Evolutionary conservation across 116 monocot species (phyloP).

Genomic region (Trichopus zeylanicus): DNA sequence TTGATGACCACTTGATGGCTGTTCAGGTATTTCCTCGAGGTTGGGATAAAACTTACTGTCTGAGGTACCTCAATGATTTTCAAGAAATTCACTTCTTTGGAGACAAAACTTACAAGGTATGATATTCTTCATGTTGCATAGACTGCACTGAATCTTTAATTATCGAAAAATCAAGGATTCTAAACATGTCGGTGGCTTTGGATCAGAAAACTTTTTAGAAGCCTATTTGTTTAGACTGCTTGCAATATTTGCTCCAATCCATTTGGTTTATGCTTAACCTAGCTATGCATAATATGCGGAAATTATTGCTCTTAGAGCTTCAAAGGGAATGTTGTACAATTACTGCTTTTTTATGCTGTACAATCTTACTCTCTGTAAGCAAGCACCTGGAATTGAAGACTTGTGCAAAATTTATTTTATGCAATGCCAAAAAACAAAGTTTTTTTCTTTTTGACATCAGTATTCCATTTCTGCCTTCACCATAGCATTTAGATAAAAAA

Average conservation of each 20-base stretch:
- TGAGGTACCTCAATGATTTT: slow-evolving; percentile 75
- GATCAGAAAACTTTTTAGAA: not conserved
- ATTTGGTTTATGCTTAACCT: no score
- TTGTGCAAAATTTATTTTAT: not conserved
- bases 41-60: slow-evolving; percentile 97
- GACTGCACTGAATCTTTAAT: not conserved
- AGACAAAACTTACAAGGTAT: slow-evolving; percentile 94
- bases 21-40: slow-evolving; percentile 89
- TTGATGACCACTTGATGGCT: not conserved
- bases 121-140: not conserved
- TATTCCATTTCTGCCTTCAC: not conserved
- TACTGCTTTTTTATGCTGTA: not conserved
- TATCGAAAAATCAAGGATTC: not conserved
- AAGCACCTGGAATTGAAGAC: no score
- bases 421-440: not conserved
- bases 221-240: no score
- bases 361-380: not conserved
- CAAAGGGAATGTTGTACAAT: no score
- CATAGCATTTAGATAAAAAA: not conserved
- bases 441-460: not conserved
- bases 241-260: no score
- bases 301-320: no score
- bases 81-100: slow-evolving; percentile 95
- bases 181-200: not conserved
- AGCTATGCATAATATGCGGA: no score